Evolutionary conservation across 495 filamentous ascomycete species (phyloP), one percentile per base, ranked within the genome.

Genomic region (Penicillium flavigenum): DNA sequence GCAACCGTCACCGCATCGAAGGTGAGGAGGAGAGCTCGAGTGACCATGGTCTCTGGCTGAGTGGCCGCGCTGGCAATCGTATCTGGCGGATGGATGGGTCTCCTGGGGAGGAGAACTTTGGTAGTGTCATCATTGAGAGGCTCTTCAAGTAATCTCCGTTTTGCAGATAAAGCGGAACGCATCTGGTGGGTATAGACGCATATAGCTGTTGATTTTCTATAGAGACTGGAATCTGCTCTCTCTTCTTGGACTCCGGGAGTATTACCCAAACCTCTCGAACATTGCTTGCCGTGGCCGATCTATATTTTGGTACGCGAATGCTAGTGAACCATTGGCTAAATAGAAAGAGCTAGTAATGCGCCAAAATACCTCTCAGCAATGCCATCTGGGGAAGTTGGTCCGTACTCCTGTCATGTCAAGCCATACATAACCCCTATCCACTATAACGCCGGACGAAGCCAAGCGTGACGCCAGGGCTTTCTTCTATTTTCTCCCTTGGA

Each of bases 1-100:
- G 94, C 14, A 80, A 74, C 45, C 70, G 81, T 45, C 85, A 84
- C 60, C 83, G 78, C 57, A 76, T 83, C 3, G 84, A 81, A n/a
- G 75, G 72, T 11, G 83, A 86, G 34, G 70, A 75, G 38, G 79
- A 89, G 53, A 72, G 77, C 51, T 57, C 79, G 19, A 81, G 76
- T 48, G 92, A 96, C 63, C 81, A 83, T 39, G 85, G 85, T 19
- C 81, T 84, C 9, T 97, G 92, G 92, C 64, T 93, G 63, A 87
- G 83, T 64, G 53, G 63, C 38, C 76, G 67, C 44, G 85, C 80
- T 57, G 91, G 92, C 3, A 97, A 96, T 72, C 80, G 89, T 54
- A 81, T 97, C 54, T 82, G 81, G 68, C 78, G 87, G 63, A 88
- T 91, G 72, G 78, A 76, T 57, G 58, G 52, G 19, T 79, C 79